phyloP scores from a whole-genome alignment of 2,329 filamentous ascomycete genomes.

The Fusarium solani-melongenae region DNA sequence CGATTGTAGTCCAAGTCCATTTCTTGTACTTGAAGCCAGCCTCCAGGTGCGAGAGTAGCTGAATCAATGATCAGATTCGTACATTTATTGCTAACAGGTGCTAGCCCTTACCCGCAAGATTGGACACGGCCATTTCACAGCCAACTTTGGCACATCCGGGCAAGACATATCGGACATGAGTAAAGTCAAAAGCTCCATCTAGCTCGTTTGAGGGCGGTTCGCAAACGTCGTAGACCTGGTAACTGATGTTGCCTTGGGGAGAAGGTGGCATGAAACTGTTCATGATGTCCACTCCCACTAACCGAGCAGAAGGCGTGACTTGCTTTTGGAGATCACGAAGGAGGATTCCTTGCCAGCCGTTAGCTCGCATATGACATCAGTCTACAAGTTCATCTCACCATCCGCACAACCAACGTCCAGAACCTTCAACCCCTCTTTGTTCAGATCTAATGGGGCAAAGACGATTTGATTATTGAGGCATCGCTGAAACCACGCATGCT shows the following conservation, averaged over 20 bases:
- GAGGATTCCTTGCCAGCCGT: background rate
- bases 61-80: background rate
- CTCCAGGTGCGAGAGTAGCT: constrained; percentile 15
- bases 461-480: constrained; percentile 12
- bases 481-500: constrained; percentile 21
- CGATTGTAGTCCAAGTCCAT: constrained; percentile 4
- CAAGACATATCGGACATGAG: constrained; percentile 15
- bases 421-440: constrained; percentile 2
- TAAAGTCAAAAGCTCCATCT: background rate
- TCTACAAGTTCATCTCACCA: background rate
- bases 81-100: fast-evolving
- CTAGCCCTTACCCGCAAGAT: background rate
- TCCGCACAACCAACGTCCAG: constrained; percentile 26
- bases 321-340: constrained; percentile 21
- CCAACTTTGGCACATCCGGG: constrained; percentile 2
- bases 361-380: fast-evolving
- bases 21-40: constrained; percentile 23
- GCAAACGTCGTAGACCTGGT: constrained; percentile 8
- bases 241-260: background rate
- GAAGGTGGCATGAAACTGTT: constrained; percentile 1
- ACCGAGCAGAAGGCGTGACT: constrained; percentile 12
- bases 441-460: constrained; percentile 4
- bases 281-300: constrained; percentile 25
- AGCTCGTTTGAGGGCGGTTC: background rate
- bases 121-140: background rate